Conservation (phyloP, 306 rosid genomes). For the Gillenia trifoliata region DNA sequence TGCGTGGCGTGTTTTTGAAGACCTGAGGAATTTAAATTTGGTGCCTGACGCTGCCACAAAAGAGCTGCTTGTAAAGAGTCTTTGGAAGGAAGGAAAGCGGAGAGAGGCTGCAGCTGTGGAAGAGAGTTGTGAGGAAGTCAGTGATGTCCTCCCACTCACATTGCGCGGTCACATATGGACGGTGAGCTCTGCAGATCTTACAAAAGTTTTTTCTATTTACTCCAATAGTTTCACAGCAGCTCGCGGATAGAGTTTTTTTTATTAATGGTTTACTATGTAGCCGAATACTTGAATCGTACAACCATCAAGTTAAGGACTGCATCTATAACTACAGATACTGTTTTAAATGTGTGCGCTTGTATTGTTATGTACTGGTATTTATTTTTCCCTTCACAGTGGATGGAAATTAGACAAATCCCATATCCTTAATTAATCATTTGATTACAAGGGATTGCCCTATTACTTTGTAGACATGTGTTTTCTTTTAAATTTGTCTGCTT, state of each 20-base stretch:
- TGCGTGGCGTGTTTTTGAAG: constrained; percentile 73
- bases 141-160: constrained; percentile 43
- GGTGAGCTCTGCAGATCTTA: constrained; percentile 63
- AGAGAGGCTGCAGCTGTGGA: constrained; percentile 74
- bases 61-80: constrained; percentile 77
- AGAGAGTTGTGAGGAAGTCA: constrained; percentile 55
- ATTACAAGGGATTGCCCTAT: background rate
- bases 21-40: constrained; percentile 51
- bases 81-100: constrained; percentile 81
- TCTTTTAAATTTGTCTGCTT: background rate
- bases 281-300: background rate
- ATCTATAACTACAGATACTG: background rate
- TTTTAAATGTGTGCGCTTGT: background rate
- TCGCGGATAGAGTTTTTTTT: constrained; percentile 22
- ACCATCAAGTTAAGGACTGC: background rate
- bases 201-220: constrained; percentile 50
- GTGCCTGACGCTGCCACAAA: constrained; percentile 62
- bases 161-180: constrained; percentile 70
- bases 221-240: constrained; percentile 43
- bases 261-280: background rate
- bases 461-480: background rate
- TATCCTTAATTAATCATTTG: background rate
- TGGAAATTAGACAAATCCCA: background rate
- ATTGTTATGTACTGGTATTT: background rate
- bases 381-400: background rate